Evolutionary conservation across 179 eudicot genomes (phyloP).

Genomic region (Pouteria campechiana): DNA sequence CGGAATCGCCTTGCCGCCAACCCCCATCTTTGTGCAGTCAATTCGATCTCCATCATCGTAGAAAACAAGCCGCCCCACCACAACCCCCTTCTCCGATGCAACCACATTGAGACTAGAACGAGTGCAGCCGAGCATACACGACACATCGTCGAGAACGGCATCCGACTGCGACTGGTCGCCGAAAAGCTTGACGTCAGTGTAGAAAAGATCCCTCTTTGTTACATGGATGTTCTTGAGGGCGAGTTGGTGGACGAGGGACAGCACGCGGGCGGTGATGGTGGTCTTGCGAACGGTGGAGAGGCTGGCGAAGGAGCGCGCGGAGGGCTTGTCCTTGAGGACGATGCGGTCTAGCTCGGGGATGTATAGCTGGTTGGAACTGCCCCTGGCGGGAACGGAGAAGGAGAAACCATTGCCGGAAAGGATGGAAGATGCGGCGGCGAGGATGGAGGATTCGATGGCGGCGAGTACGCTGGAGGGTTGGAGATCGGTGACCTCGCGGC

Average conservation of each 20-base stretch:
- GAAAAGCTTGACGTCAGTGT: constrained; percentile 90
- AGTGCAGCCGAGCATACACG: constrained; percentile 79
- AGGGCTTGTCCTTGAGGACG: constrained; percentile 64
- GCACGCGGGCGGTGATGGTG: constrained; percentile 66
- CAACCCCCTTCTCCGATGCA: constrained; percentile 88
- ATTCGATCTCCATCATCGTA: constrained; percentile 89
- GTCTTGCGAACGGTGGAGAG: constrained; percentile 71
- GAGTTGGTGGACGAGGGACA: constrained; percentile 72
- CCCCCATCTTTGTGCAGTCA: constrained; percentile 92
- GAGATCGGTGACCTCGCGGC: constrained; percentile 81
- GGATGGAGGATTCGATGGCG: constrained; percentile 48
- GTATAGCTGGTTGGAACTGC: constrained; percentile 77
- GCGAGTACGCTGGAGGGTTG: constrained; percentile 69
- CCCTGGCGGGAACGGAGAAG: constrained; percentile 72
- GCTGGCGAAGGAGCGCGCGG: constrained; percentile 52
- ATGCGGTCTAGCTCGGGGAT: constrained; percentile 89
- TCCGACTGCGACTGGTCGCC: constrained; percentile 85
- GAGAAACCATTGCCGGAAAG: constrained; percentile 70
- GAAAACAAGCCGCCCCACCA: constrained; percentile 68
- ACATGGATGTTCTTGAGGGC: constrained; percentile 63
- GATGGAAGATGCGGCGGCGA: constrained; percentile 61
- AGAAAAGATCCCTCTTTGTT: constrained; percentile 87
- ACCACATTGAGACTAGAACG: constrained; percentile 79
- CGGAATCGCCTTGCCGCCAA: constrained; percentile 94
- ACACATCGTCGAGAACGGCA: constrained; percentile 74